phyloP scores from a whole-genome alignment of 257 asterid species.

The Apocynum venetum region DNA sequence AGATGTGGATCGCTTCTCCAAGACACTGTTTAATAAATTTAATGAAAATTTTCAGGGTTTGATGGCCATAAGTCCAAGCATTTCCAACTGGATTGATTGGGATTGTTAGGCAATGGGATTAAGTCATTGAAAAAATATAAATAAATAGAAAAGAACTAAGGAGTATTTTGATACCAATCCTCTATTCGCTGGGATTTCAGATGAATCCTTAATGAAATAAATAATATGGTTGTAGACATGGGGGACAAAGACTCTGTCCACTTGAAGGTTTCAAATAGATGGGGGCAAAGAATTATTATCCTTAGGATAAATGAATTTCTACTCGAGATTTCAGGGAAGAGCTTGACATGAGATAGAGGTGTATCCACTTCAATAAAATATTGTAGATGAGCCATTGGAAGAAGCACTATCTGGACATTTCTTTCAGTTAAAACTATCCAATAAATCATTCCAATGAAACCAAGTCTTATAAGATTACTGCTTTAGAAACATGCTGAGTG shows the following conservation, averaged over 20 bases:
- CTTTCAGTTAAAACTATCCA: neutral
- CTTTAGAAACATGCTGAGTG: neutral
- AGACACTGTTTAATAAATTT: neutral
- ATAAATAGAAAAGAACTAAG: neutral
- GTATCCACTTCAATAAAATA: too few species aligned
- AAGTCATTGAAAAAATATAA: neutral
- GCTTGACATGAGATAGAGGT: neutral
- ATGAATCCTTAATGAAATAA: too few species aligned
- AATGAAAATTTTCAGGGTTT: neutral
- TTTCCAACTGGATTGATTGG: neutral
- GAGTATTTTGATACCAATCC: neutral
- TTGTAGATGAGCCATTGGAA: neutral
- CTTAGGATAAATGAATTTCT: neutral
- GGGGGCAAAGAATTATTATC: too few species aligned
- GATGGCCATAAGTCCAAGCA: neutral
- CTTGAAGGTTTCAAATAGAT: too few species aligned
- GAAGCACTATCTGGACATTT: neutral
- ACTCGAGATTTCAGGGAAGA: neutral
- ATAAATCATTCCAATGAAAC: neutral
- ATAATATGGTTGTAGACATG: too few species aligned
- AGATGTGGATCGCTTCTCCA: neutral
- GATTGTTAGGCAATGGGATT: neutral
- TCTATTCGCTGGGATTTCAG: neutral
- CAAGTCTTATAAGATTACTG: neutral
- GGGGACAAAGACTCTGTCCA: too few species aligned